Conservation (phyloP, 108 stramenopile species). For the Tribonema minus region DNA sequence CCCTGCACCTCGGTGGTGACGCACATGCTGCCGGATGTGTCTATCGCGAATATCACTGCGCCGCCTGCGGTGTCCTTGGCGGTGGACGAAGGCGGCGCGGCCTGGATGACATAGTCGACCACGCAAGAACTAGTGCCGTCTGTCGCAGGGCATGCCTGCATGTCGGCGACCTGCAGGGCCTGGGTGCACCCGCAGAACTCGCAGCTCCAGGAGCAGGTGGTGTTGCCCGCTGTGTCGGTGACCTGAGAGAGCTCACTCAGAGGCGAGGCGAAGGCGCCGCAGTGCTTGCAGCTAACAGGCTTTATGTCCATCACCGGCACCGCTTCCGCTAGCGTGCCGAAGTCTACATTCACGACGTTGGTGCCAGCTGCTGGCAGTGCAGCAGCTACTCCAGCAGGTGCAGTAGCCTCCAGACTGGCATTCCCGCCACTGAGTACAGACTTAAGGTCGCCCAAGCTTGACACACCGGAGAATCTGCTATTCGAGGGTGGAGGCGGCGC, state of each 20-base stretch:
- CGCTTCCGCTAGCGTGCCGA: conserved; percentile 21
- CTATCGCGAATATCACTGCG: conserved; percentile 25
- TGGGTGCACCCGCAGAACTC: conserved; percentile 18
- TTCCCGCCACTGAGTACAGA: no score
- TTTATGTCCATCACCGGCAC: no score
- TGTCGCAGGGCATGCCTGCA: background rate
- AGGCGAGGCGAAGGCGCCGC: no score
- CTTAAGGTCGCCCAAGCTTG: no score
- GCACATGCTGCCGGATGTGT: conserved; percentile 33
- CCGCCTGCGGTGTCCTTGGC: background rate
- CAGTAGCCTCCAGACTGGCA: no score
- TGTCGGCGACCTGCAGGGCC: background rate
- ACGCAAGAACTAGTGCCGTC: background rate
- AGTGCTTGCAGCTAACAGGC: no score
- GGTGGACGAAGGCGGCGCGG: background rate
- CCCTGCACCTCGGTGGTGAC: conserved; percentile 37
- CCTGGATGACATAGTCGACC: background rate
- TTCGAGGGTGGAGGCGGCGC: no score
- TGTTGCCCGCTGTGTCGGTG: conserved; percentile 20
- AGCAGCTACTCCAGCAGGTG: no score
- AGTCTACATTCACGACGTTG: conserved; percentile 29
- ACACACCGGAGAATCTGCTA: no score
- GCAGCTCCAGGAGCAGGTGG: conserved; percentile 24
- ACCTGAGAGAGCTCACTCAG: no score
- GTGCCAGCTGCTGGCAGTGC: no score